Evolutionary conservation across 2,329 filamentous ascomycete species (phyloP), one percentile per base, ranked within the genome.

Genomic region (Mariannaea elegans): DNA sequence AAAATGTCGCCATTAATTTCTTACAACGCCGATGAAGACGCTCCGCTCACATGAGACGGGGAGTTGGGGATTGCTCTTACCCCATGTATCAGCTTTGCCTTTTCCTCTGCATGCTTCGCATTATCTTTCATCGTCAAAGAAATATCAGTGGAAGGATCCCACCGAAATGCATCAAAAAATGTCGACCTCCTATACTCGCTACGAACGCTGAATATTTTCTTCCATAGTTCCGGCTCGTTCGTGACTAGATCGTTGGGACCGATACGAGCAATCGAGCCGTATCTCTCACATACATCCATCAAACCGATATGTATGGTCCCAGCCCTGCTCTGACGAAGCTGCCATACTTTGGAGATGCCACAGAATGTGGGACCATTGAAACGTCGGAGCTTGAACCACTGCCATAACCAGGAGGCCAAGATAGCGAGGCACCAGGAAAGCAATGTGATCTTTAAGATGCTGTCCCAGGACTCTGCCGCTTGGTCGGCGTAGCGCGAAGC

Each of bases 81-180:
- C 14, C 32, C 32, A n/a, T 36, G 32, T 5, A 36, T 14, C 32
- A 36, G 5, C 32, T 36, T 36, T 5, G 32, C 32, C 13, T 36
- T 36, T 36, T 36, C 32, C 14, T 14, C 14, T n/a, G 32, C 32
- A 36, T 36, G 32, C 32, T 36, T 36, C 6, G 32, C 12, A n/a
- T 36, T 36, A n/a, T 36, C 32, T 10, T 36, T 36, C 32, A 36
- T 52, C 24, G 36, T 52, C 49, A 44, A 52, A 44, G 87, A 75
- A 51, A 82, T 84, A 61, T 85, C 79, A 38, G 76, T 75, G 29
- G 81, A 76, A 0, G 82, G 81, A 61, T 87, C 79, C 62, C 88
- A 77, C n/a, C 80, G 77, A 65, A 82, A 76, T 1, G 77, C 79
- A 52, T 80, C 75, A 65, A 84, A 84, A 80, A 81, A 84, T 1